Percentiles rank a stretch among this genome's conserved stretches.
Evolutionary conservation across 352 stramenopile species (phyloP).

Genomic region (Phytophthora quininea): DNA sequence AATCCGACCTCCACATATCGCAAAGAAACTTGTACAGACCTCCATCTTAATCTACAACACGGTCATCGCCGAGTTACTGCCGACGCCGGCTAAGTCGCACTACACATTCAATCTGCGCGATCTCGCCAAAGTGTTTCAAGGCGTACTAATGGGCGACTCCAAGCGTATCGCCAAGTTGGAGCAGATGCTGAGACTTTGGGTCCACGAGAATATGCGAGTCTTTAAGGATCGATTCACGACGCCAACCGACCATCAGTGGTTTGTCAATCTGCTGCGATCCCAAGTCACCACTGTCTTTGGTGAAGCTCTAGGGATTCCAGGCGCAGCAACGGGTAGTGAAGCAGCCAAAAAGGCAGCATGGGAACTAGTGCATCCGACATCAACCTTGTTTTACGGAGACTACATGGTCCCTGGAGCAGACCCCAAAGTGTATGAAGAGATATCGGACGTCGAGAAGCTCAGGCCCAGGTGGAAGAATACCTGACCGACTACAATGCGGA

Average conservation of each 20-base stretch:
- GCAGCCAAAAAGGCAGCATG: conserved; percentile 53
- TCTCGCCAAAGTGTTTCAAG: conserved; percentile 88
- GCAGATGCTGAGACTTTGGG: conserved; percentile 75
- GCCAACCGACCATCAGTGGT: conserved; percentile 75
- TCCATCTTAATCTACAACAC: conserved; percentile 89
- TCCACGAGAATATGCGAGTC: conserved; percentile 88
- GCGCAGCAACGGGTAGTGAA: conserved; percentile 10
- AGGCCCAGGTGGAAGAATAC: conserved; percentile 84
- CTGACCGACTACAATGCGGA: conserved; percentile 90
- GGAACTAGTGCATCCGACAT: conserved; percentile 64
- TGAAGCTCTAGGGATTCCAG: conserved; percentile 38
- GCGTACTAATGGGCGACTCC: conserved; percentile 80
- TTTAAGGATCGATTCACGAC: conserved; percentile 91
- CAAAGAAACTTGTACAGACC: conserved; percentile 66
- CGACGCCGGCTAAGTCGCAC: conserved; percentile 84
- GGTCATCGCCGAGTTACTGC: conserved; percentile 77
- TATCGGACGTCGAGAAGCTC: conserved; percentile 87
- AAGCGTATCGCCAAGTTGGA: conserved; percentile 78
- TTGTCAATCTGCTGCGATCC: conserved; percentile 67
- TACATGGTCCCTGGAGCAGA: conserved; percentile 93
- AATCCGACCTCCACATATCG: conserved; percentile 59
- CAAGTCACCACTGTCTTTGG: conserved; percentile 67
- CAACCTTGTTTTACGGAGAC: conserved; percentile 89
- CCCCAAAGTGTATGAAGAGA: conserved; percentile 92
- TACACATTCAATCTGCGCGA: conserved; percentile 92